phyloP scores from a whole-genome alignment of 495 filamentous ascomycete species.

The Aspergillus homomorphus region DNA sequence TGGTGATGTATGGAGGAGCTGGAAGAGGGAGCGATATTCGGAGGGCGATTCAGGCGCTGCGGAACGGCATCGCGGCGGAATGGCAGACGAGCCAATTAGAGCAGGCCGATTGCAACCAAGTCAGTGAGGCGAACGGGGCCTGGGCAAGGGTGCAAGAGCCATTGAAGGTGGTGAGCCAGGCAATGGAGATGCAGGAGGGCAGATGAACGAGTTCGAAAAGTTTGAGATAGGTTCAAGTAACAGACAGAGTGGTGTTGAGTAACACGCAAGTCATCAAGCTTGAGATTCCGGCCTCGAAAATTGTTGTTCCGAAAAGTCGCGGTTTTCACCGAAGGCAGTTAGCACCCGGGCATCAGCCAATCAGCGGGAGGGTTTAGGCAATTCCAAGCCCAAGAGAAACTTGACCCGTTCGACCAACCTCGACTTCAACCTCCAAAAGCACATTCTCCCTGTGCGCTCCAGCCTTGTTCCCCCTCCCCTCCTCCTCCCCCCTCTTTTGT shows the following conservation, averaged over 20 bases:
- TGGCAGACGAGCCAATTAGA: slow-evolving; percentile 12
- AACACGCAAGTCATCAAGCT: not conserved
- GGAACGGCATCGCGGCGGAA: slow-evolving; percentile 17
- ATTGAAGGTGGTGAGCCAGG: not conserved
- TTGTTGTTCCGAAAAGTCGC: slow-evolving; percentile 36
- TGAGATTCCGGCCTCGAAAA: slow-evolving; percentile 12
- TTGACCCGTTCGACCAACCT: slow-evolving; percentile 39
- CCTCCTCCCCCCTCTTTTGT: slow-evolving; percentile 29
- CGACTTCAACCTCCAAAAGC: slow-evolving; percentile 34
- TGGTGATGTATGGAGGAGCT: slow-evolving; percentile 17
- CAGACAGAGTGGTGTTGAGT: no score
- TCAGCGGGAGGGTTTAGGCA: slow-evolving; percentile 43
- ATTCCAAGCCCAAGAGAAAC: slow-evolving; percentile 42
- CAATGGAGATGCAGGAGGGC: not conserved
- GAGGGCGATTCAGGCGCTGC: slow-evolving; percentile 22
- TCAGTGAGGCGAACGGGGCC: not conserved
- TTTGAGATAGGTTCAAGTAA: not conserved
- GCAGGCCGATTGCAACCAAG: not conserved
- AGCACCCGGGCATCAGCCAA: slow-evolving; percentile 29
- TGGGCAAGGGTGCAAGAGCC: not conserved
- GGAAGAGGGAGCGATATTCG: slow-evolving; percentile 20
- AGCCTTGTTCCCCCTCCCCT: slow-evolving; percentile 16
- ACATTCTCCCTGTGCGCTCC: slow-evolving; percentile 35
- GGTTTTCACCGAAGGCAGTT: slow-evolving; percentile 40
- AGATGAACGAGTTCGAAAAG: not conserved